Percentiles rank a stretch among this genome's conserved stretches.
Evolutionary conservation across 1,284 basidiomycete species (phyloP).

Genomic region (Leccinum ponderosum): DNA sequence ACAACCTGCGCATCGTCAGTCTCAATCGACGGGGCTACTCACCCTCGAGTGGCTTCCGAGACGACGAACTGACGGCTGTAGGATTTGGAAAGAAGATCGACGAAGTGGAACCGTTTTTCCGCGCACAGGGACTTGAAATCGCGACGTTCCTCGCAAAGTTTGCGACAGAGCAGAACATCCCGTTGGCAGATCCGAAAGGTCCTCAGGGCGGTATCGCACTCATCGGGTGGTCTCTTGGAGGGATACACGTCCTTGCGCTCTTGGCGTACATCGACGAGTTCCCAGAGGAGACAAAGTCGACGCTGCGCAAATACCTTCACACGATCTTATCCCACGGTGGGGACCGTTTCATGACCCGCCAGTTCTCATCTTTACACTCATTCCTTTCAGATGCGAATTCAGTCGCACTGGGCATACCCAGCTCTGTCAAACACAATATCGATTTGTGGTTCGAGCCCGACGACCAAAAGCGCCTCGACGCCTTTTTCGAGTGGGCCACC

Average conservation of each 20-base stretch:
- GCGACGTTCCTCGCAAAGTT: slow-evolving; percentile 26
- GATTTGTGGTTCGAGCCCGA: slow-evolving; percentile 3
- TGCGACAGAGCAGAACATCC: slow-evolving; percentile 21
- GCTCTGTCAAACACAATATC: not conserved
- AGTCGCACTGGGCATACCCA: slow-evolving; percentile 4
- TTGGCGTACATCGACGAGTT: slow-evolving; percentile 25
- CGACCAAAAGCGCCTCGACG: slow-evolving; percentile 14
- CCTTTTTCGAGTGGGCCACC: slow-evolving; percentile 16
- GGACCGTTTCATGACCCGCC: not conserved
- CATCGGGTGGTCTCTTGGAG: slow-evolving; percentile 29
- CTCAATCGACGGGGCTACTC: slow-evolving; percentile 28
- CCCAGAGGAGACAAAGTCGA: slow-evolving; percentile 3
- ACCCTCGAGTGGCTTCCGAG: slow-evolving; percentile 25
- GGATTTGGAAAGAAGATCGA: slow-evolving; percentile 18
- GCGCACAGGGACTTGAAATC: slow-evolving; percentile 26
- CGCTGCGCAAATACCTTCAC: slow-evolving; percentile 25
- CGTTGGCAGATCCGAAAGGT: slow-evolving; percentile 4
- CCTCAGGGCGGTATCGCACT: slow-evolving; percentile 20
- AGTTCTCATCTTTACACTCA: not conserved
- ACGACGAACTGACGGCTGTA: slow-evolving; percentile 11
- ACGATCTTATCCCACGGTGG: slow-evolving; percentile 27
- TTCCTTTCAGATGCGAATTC: slow-evolving; percentile 11
- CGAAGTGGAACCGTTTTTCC: slow-evolving; percentile 18
- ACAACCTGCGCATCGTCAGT: slow-evolving; percentile 28
- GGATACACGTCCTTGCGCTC: slow-evolving; percentile 9